These are phyloP conservation scores for Aspergillus spinulosporus DNA, from an alignment of 2,329 filamentous ascomycete species.

Conservation along the genomic window DNA sequence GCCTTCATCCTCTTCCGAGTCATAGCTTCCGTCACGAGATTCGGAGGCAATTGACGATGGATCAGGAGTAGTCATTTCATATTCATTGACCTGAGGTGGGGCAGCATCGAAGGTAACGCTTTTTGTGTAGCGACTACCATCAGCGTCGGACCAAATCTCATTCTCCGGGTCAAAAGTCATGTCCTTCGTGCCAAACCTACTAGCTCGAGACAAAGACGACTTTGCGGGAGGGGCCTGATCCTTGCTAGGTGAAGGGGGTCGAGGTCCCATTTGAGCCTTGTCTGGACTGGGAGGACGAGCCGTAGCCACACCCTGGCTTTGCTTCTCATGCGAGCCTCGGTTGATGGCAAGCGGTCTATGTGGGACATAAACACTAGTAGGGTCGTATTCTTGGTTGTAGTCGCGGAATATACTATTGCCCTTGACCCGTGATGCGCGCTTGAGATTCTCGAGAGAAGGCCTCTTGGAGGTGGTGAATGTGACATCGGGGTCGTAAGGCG, in stretches of 20 bases:
- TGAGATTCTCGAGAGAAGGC: conserved; percentile 91
- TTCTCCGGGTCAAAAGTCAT: conserved; percentile 65
- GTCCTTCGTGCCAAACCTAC: conserved; percentile 61
- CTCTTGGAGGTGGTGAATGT: conserved; percentile 74
- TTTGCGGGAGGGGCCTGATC: conserved; percentile 79
- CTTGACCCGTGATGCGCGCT: conserved; percentile 91
- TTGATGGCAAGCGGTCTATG: conserved; percentile 75
- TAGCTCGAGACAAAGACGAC: conserved; percentile 74
- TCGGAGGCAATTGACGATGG: conserved; percentile 88
- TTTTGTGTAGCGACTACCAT: conserved; percentile 80
- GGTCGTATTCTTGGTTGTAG: conserved; percentile 90
- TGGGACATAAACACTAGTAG: conserved; percentile 70
- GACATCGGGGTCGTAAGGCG: conserved; percentile 58
- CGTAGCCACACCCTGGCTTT: conserved; percentile 70
- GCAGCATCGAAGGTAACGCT: conserved; percentile 96
- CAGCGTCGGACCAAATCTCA: conserved; percentile 67
- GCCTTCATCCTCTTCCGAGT: conserved; percentile 70
- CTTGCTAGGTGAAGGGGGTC: conserved; percentile 62
- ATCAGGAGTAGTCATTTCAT: conserved; percentile 96
- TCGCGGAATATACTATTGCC: conserved; percentile 98
- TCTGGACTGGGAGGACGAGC: conserved; percentile 25
- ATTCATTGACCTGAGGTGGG: conserved; percentile 93
- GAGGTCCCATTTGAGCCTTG: conserved; percentile 24
- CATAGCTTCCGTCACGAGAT: conserved; percentile 90
- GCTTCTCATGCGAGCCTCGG: conserved; percentile 54